Evolutionary conservation across 2,329 filamentous ascomycete genomes (phyloP), one percentile per base, ranked within the genome.

Genomic region (Venturia oleaginea): DNA sequence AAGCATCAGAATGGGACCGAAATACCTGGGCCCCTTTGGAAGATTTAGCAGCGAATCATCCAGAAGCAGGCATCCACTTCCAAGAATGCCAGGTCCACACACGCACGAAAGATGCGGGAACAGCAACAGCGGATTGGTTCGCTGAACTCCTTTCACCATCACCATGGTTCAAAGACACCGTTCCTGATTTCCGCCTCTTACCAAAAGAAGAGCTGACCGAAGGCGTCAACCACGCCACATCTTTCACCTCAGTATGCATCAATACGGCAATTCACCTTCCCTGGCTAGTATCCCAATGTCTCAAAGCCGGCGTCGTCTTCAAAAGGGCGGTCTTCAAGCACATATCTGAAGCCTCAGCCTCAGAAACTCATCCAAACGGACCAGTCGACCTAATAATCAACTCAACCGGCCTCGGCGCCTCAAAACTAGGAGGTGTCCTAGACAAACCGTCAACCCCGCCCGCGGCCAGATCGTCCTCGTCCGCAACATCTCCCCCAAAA

Each of bases 211-310:
- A 40, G 51, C 10, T 65, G 17, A 22, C 42, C 3, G n/a, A 78
- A 0, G 89, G 84, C 22, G 83, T 87, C 62, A 86, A 91, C 66
- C 88, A 87, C 11, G 92, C 86, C 30, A 89, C 85, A 61, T 80
- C 83, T 64, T 96, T 94, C 75, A 91, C 85, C 8, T 93, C 90
- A 0, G 87, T 96, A 48, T 97, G 92, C 77, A 93, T 97, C 74
- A 97, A 97, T 77, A 90, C 90, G 0, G 85, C 89, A 51, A 77
- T 97, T 65, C 97, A 97, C 76, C 84, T 97, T 2, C 86, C 90
- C 4, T 97, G 90, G 85, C 86, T 97, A 0, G 79, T 90, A 0
- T 89, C 90, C 0, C 87, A 94, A 76, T 95, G 91, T 73, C 81
- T 89, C 34, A 86, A 85, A 69, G 84, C 86, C 65, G 90, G 91